Conservation (phyloP, 1,284 basidiomycete species). For the Trichosporon asahii region DNA sequence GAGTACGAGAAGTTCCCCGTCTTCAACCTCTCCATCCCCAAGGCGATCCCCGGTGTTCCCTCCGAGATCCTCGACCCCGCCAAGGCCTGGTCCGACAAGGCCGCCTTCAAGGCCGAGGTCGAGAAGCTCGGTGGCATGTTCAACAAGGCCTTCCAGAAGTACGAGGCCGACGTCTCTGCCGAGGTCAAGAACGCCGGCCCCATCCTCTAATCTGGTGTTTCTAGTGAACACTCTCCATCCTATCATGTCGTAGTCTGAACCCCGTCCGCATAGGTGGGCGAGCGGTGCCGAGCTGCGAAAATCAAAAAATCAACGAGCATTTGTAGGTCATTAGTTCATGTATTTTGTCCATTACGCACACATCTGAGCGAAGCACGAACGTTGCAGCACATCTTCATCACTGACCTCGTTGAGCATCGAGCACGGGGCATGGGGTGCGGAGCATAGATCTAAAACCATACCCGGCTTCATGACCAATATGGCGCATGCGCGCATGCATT, state of each 20-base stretch:
- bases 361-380: background rate
- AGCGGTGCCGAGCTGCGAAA: background rate
- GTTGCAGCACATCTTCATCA: background rate
- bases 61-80: constrained; percentile 81
- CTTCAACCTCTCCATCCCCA: constrained; percentile 80
- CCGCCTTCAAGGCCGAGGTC: constrained; percentile 78
- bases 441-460: background rate
- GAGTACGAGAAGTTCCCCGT: constrained; percentile 78
- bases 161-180: constrained; percentile 74
- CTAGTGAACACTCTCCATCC: background rate
- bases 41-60: constrained; percentile 73
- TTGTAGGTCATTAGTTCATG: constrained; percentile 12
- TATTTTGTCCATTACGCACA: constrained; percentile 12
- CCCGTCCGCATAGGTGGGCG: constrained; percentile 14
- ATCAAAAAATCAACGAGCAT: constrained; percentile 10
- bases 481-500: too few species aligned
- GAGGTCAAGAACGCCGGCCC: constrained; percentile 79
- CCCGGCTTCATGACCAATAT: too few species aligned
- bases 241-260: background rate
- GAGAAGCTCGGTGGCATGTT: constrained; percentile 88
- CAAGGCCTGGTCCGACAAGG: constrained; percentile 79
- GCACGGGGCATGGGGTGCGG: background rate
- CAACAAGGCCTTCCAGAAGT: constrained; percentile 82
- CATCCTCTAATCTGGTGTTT: constrained; percentile 19
- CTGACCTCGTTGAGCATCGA: too few species aligned